Evolutionary conservation across 2,329 filamentous ascomycete species (phyloP).

Genomic region (Penicillium polonicum): DNA sequence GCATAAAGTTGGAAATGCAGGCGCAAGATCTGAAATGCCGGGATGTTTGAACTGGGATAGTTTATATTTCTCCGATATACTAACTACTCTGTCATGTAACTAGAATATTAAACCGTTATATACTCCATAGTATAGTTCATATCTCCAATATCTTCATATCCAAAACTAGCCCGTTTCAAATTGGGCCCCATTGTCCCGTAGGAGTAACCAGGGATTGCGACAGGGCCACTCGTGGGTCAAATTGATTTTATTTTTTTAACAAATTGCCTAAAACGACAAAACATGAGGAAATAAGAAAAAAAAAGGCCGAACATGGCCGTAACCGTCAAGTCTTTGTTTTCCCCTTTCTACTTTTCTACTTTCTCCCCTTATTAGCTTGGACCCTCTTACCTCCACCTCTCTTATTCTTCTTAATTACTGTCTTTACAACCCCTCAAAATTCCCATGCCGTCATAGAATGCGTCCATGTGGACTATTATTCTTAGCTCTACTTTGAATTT

Average conservation of each 20-base stretch:
- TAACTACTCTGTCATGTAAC: neutral
- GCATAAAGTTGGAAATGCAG: neutral
- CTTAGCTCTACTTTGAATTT: slow-evolving; percentile 8
- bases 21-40: neutral
- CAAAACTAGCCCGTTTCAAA: slow-evolving; percentile 3
- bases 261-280: slow-evolving; percentile 4
- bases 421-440: slow-evolving; percentile 8
- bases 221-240: slow-evolving; percentile 10
- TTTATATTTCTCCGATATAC: neutral
- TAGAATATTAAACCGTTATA: neutral
- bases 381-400: slow-evolving; percentile 1
- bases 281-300: neutral
- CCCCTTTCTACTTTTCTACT: neutral
- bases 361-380: slow-evolving; percentile 5
- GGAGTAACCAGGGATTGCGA: slow-evolving; percentile 7
- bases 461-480: slow-evolving; percentile 31
- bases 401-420: neutral
- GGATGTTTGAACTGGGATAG: neutral
- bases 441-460: slow-evolving; percentile 32
- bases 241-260: neutral
- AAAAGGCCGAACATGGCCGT: neutral
- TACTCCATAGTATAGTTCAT: neutral
- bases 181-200: neutral
- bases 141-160: neutral
- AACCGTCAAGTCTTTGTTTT: neutral